phyloP scores from a whole-genome alignment of 129 eudicot genomes.

The Tagetes patula region DNA sequence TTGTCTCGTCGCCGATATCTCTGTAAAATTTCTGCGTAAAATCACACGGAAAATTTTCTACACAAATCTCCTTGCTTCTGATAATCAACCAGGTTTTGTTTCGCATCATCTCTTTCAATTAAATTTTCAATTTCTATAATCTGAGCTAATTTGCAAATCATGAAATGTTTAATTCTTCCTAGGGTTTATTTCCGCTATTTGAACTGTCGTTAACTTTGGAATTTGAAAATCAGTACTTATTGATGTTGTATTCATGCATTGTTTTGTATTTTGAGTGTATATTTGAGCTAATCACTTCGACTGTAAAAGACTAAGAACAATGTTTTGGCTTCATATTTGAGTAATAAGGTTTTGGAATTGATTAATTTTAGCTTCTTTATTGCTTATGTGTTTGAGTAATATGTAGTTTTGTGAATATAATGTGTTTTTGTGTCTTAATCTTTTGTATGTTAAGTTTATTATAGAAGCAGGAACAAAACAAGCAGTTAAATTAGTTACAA shows the following conservation, averaged over 20 bases:
- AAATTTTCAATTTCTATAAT: neutral
- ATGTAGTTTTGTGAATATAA: neutral
- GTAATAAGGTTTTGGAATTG: neutral
- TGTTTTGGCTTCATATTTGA: neutral
- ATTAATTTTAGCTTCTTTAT: neutral
- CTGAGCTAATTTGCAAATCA: slow-evolving; percentile 11
- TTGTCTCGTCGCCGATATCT: neutral
- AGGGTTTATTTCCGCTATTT: slow-evolving; percentile 27
- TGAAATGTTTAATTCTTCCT: slow-evolving; percentile 19
- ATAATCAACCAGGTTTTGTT: slow-evolving; percentile 20
- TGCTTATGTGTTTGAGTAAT: neutral
- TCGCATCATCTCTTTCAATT: slow-evolving; percentile 10
- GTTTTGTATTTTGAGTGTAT: no score
- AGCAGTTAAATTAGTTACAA: neutral
- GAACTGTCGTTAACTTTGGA: slow-evolving; percentile 17
- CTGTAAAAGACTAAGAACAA: neutral
- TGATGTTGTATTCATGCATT: no score
- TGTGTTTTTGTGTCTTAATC: neutral
- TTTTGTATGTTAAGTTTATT: neutral
- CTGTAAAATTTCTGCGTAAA: slow-evolving; percentile 5
- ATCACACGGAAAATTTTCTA: slow-evolving; percentile 4
- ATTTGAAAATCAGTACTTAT: neutral
- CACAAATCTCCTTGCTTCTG: neutral
- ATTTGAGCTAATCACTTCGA: no score
- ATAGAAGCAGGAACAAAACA: neutral